Evolutionary conservation across 2,329 filamentous ascomycete species (phyloP), one percentile per base, ranked within the genome.

Genomic region (Bipolaris zeicola): DNA sequence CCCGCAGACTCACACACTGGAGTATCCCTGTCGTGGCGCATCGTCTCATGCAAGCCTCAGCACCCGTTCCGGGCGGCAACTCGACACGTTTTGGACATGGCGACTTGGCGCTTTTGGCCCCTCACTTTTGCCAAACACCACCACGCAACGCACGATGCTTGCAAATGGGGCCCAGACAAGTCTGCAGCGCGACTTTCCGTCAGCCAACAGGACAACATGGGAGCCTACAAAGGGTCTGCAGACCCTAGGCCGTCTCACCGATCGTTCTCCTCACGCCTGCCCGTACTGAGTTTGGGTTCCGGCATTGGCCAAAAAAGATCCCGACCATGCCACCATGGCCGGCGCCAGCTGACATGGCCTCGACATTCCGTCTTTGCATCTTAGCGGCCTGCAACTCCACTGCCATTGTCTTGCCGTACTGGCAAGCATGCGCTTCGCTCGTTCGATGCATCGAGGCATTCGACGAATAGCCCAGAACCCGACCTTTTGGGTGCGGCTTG

Each of bases 1-100:
- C 67, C 71, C 73, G 68, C 66, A 62, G 60, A 60, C 64, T 67
- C 68, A 68, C 72, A 72, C 70, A 71, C 67, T 60, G 58, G 46
- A 61, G 61, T 54, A 70, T 61, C 69, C 71, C 62, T 69, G 71
- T 63, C 67, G 65, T 61, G 64, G 64, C 71, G 73, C 70, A 70
- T 67, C 58, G 49, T 61, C 60, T 58, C 45, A 66, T 71, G 70
- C 67, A 73, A 66, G 63, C 68, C 70, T 72, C 57, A 62, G 65
- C 69, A 73, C 68, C 71, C 68, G 69, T 66, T 59, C 71, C 68
- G 66, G 65, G 72, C 72, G 72, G 69, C 69, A 73, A 73, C 55
- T 70, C 67, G 68, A 72, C 57, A 64, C 69, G 67, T 74, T 65
- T 67, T 63, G 63, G 63, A 67, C 66, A 59, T 64, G 58, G 54